Percentiles rank a stretch among this genome's conserved stretches.
Evolutionary conservation across 768 basidiomycete genomes (phyloP).

Genomic region (Tricholoma hemisulphureum): DNA sequence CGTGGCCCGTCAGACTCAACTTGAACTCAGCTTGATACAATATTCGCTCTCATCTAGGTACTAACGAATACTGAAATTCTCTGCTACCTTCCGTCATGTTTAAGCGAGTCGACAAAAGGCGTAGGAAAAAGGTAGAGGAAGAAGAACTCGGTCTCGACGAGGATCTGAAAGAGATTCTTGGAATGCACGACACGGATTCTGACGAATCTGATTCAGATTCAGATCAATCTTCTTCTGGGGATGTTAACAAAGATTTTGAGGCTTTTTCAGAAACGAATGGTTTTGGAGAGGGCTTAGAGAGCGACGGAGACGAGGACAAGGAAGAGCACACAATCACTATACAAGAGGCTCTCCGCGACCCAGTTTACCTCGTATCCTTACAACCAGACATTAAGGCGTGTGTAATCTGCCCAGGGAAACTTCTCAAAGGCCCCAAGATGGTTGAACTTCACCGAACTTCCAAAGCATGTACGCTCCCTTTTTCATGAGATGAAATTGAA

Average conservation of each 20-base stretch:
- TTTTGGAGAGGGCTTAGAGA: conserved; percentile 18
- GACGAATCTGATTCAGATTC: conserved; percentile 64
- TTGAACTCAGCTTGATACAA: conserved; percentile 2
- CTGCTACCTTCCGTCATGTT: conserved; percentile 48
- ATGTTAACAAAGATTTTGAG: conserved; percentile 26
- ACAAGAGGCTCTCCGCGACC: conserved; percentile 57
- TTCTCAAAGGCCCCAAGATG: conserved; percentile 61
- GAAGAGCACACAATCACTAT: conserved; percentile 52
- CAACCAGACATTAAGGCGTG: conserved; percentile 59
- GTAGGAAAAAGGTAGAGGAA: conserved; percentile 57
- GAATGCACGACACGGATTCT: conserved; percentile 73
- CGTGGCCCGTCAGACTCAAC: conserved; percentile 8
- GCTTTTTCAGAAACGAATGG: conserved; percentile 16
- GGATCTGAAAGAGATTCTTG: conserved; percentile 54
- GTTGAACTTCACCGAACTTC: conserved; percentile 57
- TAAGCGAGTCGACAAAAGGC: conserved; percentile 73
- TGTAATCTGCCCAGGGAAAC: conserved; percentile 69
- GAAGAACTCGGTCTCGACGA: conserved; percentile 58
- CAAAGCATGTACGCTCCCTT: conserved; percentile 51
- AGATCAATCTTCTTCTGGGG: conserved; percentile 34
- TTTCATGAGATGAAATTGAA: conserved; percentile 3
- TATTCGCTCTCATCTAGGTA: not conserved
- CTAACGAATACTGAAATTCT: not conserved
- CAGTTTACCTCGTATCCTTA: conserved; percentile 58
- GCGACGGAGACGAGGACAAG: conserved; percentile 28